Evolutionary conservation across 2,329 filamentous ascomycete species (phyloP), one percentile per base, ranked within the genome.

Genomic region (Aspergillus brasiliensis): DNA sequence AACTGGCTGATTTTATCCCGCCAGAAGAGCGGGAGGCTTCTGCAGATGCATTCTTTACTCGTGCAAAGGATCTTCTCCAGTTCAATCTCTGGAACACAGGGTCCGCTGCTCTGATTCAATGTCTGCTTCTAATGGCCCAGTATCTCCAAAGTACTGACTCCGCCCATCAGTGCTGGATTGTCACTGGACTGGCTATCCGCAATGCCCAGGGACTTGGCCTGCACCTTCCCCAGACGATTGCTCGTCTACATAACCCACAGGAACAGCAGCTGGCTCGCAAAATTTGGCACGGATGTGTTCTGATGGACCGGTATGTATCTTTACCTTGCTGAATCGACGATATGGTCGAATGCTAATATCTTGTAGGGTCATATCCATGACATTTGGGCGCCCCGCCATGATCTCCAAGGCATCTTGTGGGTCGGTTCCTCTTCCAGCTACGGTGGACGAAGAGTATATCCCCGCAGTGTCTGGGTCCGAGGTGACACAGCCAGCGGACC

Each of bases 91-190:
- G 79, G 75, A 73, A 81, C 10, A 69, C 74, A 0, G 78, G 77
- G 0, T 82, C 80, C 0, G 64, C 79, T 0, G 78, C 78, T 46
- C 57, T 81, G 1, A 78, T 83, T 1, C 81, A 83, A 62, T 82
- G 77, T 47, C 67, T 83, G 0, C 66, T 83, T 0, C 68, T 83
- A 5, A 80, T 81, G 60, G 79, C 77, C 10, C 81, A 82, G 47
- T 83, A 82, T 59, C 67, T 83, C 0, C 81, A 83, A 46, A 81
- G 81, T 48, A 82, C 81, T 0, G 76, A 80, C 11, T 76, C 77
- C 5, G 76, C 79, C 0, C 78, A 82, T 59, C 77, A 81, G 58
- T 82, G 79, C 1, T 83, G 81, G 81, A 81, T 83, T 68, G 75
- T 80, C 4, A 77, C 80, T 0, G 81, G 81, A 0, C 70, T 79